These are phyloP conservation scores for Rhizoclosmatium globosum DNA, from an alignment of 192 early-diverging fungal species.

Conservation along the genomic window DNA sequence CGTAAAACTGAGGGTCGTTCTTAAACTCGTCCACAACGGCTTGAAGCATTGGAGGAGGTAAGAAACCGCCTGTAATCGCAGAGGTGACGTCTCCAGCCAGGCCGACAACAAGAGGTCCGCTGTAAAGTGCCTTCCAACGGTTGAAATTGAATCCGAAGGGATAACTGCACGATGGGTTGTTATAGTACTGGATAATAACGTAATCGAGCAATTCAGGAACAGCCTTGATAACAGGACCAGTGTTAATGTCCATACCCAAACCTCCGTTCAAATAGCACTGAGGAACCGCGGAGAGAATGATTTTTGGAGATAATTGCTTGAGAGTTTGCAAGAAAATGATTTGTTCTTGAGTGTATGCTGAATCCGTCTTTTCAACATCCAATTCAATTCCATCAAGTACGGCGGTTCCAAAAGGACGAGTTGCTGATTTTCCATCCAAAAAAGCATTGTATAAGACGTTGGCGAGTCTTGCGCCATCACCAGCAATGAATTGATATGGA, in stretches of 20 bases:
- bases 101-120: constrained; percentile 19
- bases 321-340: constrained; percentile 7
- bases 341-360: constrained; percentile 1
- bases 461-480: constrained; percentile 23
- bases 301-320: not conserved
- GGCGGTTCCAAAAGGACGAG: constrained; percentile 25
- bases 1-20: constrained; percentile 23
- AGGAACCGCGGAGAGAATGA: constrained; percentile 14
- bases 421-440: not conserved
- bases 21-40: constrained; percentile 16
- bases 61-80: constrained; percentile 30
- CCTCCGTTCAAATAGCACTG: constrained; percentile 36
- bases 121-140: constrained; percentile 12
- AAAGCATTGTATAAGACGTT: constrained; percentile 26
- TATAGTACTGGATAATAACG: constrained; percentile 37
- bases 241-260: constrained; percentile 7
- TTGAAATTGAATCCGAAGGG: constrained; percentile 36
- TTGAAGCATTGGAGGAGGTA: constrained; percentile 21
- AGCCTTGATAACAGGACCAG: constrained; percentile 10
- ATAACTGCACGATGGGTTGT: constrained; percentile 30
- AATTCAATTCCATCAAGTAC: constrained; percentile 34
- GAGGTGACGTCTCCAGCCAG: constrained; percentile 32
- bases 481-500: constrained; percentile 15
- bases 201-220: constrained; percentile 19
- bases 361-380: constrained; percentile 29